Evolutionary conservation across 306 rosid species (phyloP).

Genomic region (Pyrus betulifolia): DNA sequence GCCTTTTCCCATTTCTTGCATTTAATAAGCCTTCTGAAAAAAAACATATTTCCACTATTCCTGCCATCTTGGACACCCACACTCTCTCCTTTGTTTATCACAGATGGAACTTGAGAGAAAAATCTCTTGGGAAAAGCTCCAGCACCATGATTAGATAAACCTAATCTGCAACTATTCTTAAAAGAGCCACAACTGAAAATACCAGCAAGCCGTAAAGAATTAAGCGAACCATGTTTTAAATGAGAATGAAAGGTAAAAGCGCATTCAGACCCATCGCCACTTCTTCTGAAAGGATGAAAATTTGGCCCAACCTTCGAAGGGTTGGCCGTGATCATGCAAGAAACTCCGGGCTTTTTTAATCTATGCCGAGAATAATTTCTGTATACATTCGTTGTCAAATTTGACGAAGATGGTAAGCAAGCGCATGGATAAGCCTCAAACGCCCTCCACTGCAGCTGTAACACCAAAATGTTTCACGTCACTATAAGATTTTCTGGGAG

Average conservation of each 20-base stretch:
- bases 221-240: constrained; percentile 8
- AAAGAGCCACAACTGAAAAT: constrained; percentile 17
- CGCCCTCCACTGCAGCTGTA: constrained; percentile 52
- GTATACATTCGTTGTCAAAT: constrained; percentile 14
- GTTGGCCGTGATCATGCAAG: constrained; percentile 15
- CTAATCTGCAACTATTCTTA: constrained; percentile 12
- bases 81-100: constrained; percentile 12
- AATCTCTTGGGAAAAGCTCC: constrained; percentile 37
- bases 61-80: constrained; percentile 5
- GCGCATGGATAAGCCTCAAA: constrained; percentile 25
- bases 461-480: constrained; percentile 7
- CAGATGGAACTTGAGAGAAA: constrained; percentile 28
- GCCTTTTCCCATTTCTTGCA: constrained; percentile 32
- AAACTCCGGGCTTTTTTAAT: constrained; percentile 20
- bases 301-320: constrained; percentile 11
- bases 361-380: constrained; percentile 26
- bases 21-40: constrained; percentile 4
- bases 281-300: constrained; percentile 14
- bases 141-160: constrained; percentile 16
- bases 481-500: background rate
- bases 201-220: constrained; percentile 17
- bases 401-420: constrained; percentile 21
- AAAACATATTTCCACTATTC: constrained; percentile 2
- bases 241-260: background rate
- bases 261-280: constrained; percentile 12